Evolutionary conservation across 2,329 filamentous ascomycete species (phyloP).

Genomic region (Aspergillus costaricaensis): DNA sequence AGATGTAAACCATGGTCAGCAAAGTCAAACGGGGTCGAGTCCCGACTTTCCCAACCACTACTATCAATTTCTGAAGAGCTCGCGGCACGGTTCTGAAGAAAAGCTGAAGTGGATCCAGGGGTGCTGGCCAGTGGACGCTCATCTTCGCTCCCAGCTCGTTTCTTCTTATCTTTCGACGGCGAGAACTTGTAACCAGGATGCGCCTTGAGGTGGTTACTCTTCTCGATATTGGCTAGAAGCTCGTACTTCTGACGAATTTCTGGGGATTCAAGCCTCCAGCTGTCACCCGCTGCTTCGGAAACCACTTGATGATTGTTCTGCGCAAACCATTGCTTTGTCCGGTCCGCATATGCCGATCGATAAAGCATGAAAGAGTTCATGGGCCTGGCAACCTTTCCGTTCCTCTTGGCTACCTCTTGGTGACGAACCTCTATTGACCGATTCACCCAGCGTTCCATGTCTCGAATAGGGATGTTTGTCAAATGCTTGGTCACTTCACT

Average conservation of each 20-base stretch:
- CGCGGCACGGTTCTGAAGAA: constrained; percentile 25
- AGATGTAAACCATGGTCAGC: constrained; percentile 23
- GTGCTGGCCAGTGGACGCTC: constrained; percentile 29
- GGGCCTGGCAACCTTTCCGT: constrained; percentile 81
- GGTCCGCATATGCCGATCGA: constrained; percentile 84
- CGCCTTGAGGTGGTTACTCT: constrained; percentile 78
- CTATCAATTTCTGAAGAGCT: constrained; percentile 33
- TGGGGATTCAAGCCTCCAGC: constrained; percentile 80
- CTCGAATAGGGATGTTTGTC: constrained; percentile 61
- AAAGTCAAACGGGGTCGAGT: constrained; percentile 38
- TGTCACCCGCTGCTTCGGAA: constrained; percentile 80
- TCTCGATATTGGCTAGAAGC: constrained; percentile 75
- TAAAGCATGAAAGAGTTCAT: constrained; percentile 99
- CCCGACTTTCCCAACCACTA: constrained; percentile 31
- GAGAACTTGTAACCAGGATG: constrained; percentile 95
- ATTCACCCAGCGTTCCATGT: constrained; percentile 80
- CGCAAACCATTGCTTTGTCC: constrained; percentile 76
- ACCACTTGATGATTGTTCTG: constrained; percentile 94
- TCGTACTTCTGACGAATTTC: constrained; percentile 74
- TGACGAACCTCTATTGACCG: constrained; percentile 67
- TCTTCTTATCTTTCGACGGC: constrained; percentile 64
- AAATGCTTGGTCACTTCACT: constrained; percentile 38
- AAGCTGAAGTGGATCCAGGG: constrained; percentile 24
- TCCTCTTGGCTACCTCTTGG: constrained; percentile 68
- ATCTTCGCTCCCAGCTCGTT: constrained; percentile 49